Evolutionary conservation across 2,329 filamentous ascomycete species (phyloP).

Genomic region (Beauveria bassiana): DNA sequence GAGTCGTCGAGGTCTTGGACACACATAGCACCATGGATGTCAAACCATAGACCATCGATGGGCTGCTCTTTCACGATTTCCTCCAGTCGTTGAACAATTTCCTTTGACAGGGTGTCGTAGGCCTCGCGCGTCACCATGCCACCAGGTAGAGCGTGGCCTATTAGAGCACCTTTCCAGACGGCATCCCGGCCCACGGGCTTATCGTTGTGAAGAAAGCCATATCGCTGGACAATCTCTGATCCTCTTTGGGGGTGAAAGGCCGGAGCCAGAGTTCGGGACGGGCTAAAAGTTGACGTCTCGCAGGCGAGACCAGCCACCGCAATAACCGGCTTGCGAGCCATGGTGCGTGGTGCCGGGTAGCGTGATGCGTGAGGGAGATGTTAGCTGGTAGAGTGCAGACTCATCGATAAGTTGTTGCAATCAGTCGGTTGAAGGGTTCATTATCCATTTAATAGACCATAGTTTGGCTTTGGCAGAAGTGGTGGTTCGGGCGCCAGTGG

Average conservation of each 20-base stretch:
- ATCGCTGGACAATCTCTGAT: constrained; percentile 33
- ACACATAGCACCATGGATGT: constrained; percentile 50
- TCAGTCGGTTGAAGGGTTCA: background rate
- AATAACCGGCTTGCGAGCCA: constrained; percentile 31
- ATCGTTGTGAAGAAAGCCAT: constrained; percentile 36
- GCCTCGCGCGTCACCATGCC: constrained; percentile 37
- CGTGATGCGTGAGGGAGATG: background rate
- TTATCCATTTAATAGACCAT: too few species aligned
- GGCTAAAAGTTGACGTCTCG: constrained; percentile 46
- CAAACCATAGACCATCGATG: constrained; percentile 45
- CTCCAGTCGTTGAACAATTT: constrained; percentile 32
- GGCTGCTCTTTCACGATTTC: constrained; percentile 24
- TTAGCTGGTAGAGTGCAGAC: background rate
- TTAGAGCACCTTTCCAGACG: constrained; percentile 42
- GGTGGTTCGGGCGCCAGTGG: too few species aligned
- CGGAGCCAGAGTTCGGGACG: constrained; percentile 37
- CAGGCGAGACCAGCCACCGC: constrained; percentile 45
- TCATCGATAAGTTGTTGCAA: background rate
- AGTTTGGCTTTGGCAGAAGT: background rate
- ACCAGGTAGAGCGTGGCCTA: constrained; percentile 43
- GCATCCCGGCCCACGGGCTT: constrained; percentile 33
- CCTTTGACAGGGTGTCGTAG: constrained; percentile 36
- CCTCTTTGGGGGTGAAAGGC: constrained; percentile 43
- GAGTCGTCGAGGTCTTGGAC: constrained; percentile 41
- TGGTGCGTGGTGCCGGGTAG: constrained; percentile 3